These are phyloP conservation scores for Monilinia fructicola DNA, from an alignment of 2,329 filamentous ascomycete genomes.

Conservation along the genomic window DNA sequence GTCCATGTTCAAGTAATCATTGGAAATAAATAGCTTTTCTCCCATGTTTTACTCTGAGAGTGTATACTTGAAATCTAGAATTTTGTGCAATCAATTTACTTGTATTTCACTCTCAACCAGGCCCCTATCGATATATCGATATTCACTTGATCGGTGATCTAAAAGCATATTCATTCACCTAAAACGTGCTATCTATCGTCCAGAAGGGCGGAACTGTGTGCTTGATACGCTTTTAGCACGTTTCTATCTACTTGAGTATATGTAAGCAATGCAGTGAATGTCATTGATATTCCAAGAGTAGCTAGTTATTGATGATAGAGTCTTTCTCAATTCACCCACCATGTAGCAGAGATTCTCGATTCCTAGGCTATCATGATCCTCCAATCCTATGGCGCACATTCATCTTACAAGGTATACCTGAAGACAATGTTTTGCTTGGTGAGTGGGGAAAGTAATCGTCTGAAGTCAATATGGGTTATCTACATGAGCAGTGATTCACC, in stretches of 20 bases:
- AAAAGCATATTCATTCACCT: too few relatives aligned
- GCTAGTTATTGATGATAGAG: background rate
- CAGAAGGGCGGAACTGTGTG: background rate
- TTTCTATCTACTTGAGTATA: background rate
- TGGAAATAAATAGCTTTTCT: background rate
- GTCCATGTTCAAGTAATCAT: too few relatives aligned
- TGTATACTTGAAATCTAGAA: background rate
- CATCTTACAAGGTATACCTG: background rate
- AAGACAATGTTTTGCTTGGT: background rate
- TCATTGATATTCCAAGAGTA: background rate
- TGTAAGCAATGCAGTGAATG: background rate
- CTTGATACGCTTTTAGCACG: background rate
- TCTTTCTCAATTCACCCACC: background rate
- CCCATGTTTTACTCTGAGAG: too few relatives aligned
- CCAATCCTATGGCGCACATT: background rate
- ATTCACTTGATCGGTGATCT: background rate
- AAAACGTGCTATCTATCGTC: background rate
- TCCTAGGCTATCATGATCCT: background rate
- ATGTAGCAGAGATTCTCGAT: background rate
- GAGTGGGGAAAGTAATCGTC: background rate
- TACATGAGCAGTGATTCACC: background rate
- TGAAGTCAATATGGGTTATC: background rate
- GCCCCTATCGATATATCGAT: accelerated
- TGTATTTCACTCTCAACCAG: background rate
- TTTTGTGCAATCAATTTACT: background rate